Conservation (phyloP, 106 monocot species). For the Apostasia ramifera region DNA sequence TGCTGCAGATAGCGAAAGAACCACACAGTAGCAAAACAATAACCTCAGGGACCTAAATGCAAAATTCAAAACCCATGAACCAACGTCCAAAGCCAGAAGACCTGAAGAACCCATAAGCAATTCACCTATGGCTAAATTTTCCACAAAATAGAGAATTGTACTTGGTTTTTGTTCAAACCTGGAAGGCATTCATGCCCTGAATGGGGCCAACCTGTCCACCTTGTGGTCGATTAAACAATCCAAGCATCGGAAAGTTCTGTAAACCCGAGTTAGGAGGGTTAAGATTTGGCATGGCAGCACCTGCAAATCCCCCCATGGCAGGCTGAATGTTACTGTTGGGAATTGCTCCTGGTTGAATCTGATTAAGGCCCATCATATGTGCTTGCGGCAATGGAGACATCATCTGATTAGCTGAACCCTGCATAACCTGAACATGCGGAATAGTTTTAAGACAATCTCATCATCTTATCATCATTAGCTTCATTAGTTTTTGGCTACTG, state of each 20-base stretch:
- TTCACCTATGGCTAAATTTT: not conserved
- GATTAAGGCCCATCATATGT: conserved; percentile 57
- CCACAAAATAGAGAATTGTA: not conserved
- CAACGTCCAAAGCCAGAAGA: not conserved
- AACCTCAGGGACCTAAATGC: no score
- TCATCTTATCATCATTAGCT: no score
- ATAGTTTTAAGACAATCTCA: no score
- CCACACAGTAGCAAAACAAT: no score
- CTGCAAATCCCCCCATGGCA: conserved; percentile 40
- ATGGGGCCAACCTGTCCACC: conserved; percentile 35
- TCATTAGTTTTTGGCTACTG: no score
- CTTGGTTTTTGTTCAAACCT: conserved; percentile 25
- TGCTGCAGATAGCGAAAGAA: no score
- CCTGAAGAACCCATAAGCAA: not conserved
- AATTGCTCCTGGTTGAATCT: conserved; percentile 35
- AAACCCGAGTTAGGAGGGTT: conserved; percentile 21
- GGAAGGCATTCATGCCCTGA: conserved; percentile 52
- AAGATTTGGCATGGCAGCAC: conserved; percentile 34
- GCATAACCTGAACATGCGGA: conserved; percentile 39
- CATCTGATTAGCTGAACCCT: conserved; percentile 68
- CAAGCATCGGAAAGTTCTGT: conserved; percentile 53
- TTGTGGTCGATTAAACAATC: conserved; percentile 46
- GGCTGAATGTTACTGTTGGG: conserved; percentile 24
- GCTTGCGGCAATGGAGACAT: conserved; percentile 45
- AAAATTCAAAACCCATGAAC: not conserved